A percentile compares a stretch with the other conserved stretches of the same genome.
Conservation (phyloP, 768 basidiomycete genomes). For the Lactifluus pinguis region DNA sequence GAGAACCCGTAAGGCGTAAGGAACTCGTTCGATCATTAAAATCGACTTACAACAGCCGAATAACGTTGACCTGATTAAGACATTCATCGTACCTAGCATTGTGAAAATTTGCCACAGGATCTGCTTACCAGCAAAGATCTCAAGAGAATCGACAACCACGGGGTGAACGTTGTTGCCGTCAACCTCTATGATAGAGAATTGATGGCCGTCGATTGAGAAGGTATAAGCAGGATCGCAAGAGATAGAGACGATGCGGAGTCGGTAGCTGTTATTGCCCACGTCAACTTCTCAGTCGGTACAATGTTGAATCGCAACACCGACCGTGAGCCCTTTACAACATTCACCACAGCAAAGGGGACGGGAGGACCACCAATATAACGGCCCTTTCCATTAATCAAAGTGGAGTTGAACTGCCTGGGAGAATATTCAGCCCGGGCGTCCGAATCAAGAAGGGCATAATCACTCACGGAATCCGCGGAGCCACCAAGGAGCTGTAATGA, state of each 20-base stretch:
- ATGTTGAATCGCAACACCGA: background rate
- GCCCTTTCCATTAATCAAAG: constrained; percentile 46
- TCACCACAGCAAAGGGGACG: constrained; percentile 35
- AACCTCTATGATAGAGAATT: constrained; percentile 25
- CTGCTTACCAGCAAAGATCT: constrained; percentile 20
- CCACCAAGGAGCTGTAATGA: background rate
- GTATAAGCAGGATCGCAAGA: constrained; percentile 34
- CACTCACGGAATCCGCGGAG: background rate
- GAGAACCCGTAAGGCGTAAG: background rate
- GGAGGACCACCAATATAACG: constrained; percentile 35
- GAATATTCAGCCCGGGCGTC: background rate
- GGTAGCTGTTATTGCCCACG: constrained; percentile 31
- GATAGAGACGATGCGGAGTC: constrained; percentile 43
- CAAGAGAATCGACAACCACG: constrained; percentile 20
- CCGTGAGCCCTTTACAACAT: constrained; percentile 28
- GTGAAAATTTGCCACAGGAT: background rate
- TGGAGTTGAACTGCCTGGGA: constrained; percentile 27
- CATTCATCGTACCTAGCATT: background rate
- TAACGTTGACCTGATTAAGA: constrained; percentile 21
- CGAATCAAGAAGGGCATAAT: background rate
- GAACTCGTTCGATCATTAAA: too few species aligned
- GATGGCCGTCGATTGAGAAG: constrained; percentile 25
- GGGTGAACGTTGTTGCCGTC: constrained; percentile 22
- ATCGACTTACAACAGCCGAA: constrained; percentile 22
- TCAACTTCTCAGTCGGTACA: background rate